A percentile compares a stretch with the other conserved stretches of the same genome.
phyloP scores from a whole-genome alignment of 1,139 yeast species.

The Blastobotrys arbuscula region DNA sequence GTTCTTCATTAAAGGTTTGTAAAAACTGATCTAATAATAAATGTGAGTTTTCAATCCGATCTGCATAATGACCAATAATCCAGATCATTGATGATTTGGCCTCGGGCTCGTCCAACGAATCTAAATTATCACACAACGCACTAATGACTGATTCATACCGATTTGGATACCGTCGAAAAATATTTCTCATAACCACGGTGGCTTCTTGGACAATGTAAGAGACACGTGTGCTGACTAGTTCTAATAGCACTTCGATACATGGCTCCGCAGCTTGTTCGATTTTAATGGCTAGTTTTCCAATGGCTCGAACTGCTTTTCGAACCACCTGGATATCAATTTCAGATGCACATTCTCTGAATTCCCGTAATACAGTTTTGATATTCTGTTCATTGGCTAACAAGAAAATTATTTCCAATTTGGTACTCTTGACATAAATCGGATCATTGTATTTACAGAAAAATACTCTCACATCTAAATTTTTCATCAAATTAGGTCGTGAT shows the following conservation, averaged over 20 bases:
- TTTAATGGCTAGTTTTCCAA: constrained; percentile 83
- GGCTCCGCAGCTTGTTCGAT: constrained; percentile 51
- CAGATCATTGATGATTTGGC: constrained; percentile 76
- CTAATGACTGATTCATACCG: constrained; percentile 40
- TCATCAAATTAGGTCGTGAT: constrained; percentile 55
- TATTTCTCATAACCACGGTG: constrained; percentile 67
- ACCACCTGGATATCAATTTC: constrained; percentile 85
- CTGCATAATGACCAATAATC: constrained; percentile 74
- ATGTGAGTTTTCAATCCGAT: constrained; percentile 45
- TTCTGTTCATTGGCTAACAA: constrained; percentile 65
- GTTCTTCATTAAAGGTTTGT: constrained; percentile 50
- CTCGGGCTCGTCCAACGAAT: constrained; percentile 63
- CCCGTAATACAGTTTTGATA: constrained; percentile 58
- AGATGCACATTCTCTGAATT: constrained; percentile 78
- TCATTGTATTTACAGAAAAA: constrained; percentile 82
- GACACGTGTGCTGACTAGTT: constrained; percentile 58
- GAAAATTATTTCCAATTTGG: constrained; percentile 82
- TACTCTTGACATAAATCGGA: constrained; percentile 82
- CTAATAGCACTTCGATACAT: constrained; percentile 60
- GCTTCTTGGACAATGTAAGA: constrained; percentile 79
- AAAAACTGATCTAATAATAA: constrained; percentile 45
- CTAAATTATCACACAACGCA: constrained; percentile 42
- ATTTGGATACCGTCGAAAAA: constrained; percentile 69
- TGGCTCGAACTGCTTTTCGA: constrained; percentile 79
- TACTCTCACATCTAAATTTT: constrained; percentile 61